Base-by-base conservation (phyloP, 257 asterid genomes). In the Echites panduratus region DNA sequence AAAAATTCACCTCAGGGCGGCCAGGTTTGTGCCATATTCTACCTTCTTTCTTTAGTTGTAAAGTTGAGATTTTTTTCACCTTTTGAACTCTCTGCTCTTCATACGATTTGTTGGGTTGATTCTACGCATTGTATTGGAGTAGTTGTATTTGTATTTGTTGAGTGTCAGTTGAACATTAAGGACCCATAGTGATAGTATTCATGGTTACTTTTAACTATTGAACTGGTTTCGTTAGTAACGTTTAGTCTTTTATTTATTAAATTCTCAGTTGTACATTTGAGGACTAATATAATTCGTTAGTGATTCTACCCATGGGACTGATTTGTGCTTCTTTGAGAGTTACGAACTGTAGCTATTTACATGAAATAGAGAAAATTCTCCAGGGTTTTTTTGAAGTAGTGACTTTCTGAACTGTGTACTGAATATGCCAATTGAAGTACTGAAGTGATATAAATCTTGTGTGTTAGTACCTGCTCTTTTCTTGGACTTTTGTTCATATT, bases 1-100 rank as follows among this genome's bases (percentile, higher is more conserved):
- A 95, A 87, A 79, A 85, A 87, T 72, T 87, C 92, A 72, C 77
- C 95, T 58, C 93, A 87, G 41, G 95, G 96, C 52, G 87, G 87
- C 13, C 96, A 88, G 99, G 99, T 93, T 19, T 50, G 75, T 59
- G 20, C 50, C 17, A 59, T 61, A 67, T 57, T 35, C 24, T 52
- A 29, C 29, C 38, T 43, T 5, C 19, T 62, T 54, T 1, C 43
- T 19, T 52, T 38, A 22, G 68, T 13, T 29, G 69, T 27, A 41
- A 68, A 66, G 20, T 20, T 4, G 24, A 50, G 53, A 41, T 7
- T 49, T 49, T n/a, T 49, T 49, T 19, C 19, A 13, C 16, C 16
- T 17, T 50, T 14, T 50, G 7, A 4, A 50, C 5, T 50, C n/a
- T 16, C n/a, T 4, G 5, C 1, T 16, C 7, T 7, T 0, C 56